Evolutionary conservation across 345 rosid species (phyloP).

Genomic region (Raphanus sativus): DNA sequence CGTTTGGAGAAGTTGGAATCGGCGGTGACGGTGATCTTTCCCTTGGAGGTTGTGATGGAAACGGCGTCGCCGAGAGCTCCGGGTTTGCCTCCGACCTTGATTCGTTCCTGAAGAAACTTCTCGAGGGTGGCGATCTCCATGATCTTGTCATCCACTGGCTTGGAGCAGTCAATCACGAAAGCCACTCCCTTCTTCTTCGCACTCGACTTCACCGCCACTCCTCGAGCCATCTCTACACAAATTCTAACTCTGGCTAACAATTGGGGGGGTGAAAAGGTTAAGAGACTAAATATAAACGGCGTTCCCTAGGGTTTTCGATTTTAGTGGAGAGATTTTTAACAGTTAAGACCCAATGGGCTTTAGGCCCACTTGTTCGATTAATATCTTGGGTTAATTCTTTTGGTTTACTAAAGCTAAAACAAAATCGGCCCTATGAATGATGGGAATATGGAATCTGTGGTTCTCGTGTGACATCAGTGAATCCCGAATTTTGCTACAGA

Average conservation of each 20-base stretch:
- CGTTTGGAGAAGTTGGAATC: conserved; percentile 67
- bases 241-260: not conserved
- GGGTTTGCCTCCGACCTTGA: conserved; percentile 84
- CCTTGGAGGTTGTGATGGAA: conserved; percentile 51
- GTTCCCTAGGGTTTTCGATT: not conserved
- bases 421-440: no score
- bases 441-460: no score
- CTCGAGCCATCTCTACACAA: conserved; percentile 32
- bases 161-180: conserved; percentile 62
- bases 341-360: not conserved
- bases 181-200: conserved; percentile 66
- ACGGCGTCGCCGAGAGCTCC: conserved; percentile 73
- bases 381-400: not conserved
- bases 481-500: no score
- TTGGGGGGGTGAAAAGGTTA: not conserved
- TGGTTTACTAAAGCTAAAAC: not conserved
- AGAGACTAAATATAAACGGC: not conserved
- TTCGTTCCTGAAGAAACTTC: conserved; percentile 79
- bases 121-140: conserved; percentile 80
- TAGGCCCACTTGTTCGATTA: not conserved
- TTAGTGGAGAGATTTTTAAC: not conserved
- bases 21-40: conserved; percentile 58
- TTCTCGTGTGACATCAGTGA: no score
- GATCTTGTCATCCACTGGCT: conserved; percentile 77
- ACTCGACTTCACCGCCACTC: conserved; percentile 26